A percentile compares a stretch with the other conserved stretches of the same genome.
Conservation (phyloP, 805 yeast genomes). For the Kuraishia borneana region DNA sequence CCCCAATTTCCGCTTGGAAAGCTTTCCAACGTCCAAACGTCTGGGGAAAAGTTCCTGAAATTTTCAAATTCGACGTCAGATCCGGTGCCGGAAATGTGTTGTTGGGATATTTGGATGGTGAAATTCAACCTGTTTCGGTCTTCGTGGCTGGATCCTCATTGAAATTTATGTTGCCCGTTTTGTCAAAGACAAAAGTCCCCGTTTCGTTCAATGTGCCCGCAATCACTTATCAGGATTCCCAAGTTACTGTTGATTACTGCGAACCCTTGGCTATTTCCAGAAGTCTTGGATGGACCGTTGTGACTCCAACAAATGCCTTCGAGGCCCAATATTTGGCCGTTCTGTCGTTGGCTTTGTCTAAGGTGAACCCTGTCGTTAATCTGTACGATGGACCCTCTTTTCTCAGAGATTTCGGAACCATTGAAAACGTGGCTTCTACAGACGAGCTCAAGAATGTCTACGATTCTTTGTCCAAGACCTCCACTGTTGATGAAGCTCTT, state of each 20-base stretch:
- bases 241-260: conserved; percentile 49
- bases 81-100: conserved; percentile 77
- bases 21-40: conserved; percentile 37
- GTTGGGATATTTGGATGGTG: conserved; percentile 46
- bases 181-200: conserved; percentile 34
- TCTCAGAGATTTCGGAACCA: conserved; percentile 36
- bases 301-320: conserved; percentile 49
- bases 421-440: conserved; percentile 31
- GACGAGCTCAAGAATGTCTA: conserved; percentile 27
- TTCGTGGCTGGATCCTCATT: conserved; percentile 61
- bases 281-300: conserved; percentile 50
- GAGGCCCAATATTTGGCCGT: conserved; percentile 64
- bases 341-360: conserved; percentile 51
- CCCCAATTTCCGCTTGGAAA: conserved; percentile 52
- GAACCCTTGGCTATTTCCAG: conserved; percentile 53
- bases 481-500: conserved; percentile 35
- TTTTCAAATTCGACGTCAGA: conserved; percentile 59
- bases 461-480: conserved; percentile 18
- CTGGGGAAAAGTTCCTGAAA: conserved; percentile 45
- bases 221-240: conserved; percentile 48
- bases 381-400: conserved; percentile 74
- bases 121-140: conserved; percentile 19
- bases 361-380: conserved; percentile 49
- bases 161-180: conserved; percentile 53
- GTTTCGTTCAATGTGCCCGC: conserved; percentile 69